Conservation (phyloP, 169 alveolate species). For the Theileria equi region DNA sequence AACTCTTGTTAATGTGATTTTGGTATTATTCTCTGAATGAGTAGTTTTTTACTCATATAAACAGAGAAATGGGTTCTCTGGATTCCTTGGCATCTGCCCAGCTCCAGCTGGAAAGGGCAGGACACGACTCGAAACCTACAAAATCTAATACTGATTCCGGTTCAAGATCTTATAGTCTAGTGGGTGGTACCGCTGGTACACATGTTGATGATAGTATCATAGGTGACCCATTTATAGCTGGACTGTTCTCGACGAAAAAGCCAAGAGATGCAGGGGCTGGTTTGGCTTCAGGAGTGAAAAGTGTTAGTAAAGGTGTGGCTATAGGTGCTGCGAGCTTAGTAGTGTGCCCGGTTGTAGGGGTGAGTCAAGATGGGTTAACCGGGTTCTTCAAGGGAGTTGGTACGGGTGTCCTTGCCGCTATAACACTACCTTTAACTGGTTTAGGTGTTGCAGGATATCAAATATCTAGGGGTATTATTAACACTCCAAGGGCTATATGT, state of each 20-base stretch:
- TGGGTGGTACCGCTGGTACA: background rate
- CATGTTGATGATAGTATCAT: background rate
- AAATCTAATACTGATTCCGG: slow-evolving; percentile 2
- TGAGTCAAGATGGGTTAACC: slow-evolving; percentile 81
- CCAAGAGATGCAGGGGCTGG: slow-evolving; percentile 84
- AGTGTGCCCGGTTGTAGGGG: slow-evolving; percentile 85
- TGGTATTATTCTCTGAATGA: background rate
- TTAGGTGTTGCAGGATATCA: slow-evolving; percentile 87
- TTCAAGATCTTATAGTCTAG: slow-evolving; percentile 2
- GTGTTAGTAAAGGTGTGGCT: slow-evolving; percentile 85
- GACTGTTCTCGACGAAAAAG: slow-evolving; percentile 73
- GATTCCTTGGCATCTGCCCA: slow-evolving; percentile 26
- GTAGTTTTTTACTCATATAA: background rate
- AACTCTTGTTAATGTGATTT: background rate
- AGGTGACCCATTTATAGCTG: slow-evolving; percentile 58
- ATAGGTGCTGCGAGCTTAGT: slow-evolving; percentile 86
- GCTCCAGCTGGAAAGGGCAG: slow-evolving; percentile 41
- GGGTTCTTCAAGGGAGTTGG: slow-evolving; percentile 87
- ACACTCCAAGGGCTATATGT: slow-evolving; percentile 86
- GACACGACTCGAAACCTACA: slow-evolving; percentile 5
- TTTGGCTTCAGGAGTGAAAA: slow-evolving; percentile 81
- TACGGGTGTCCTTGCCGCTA: slow-evolving; percentile 86
- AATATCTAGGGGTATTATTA: slow-evolving; percentile 81
- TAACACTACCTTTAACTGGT: slow-evolving; percentile 82
- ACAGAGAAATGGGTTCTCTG: background rate